Percentiles rank a stretch among this genome's conserved stretches.
Conservation (phyloP, 2,329 filamentous ascomycete species). For the Diaporthe destruens region DNA sequence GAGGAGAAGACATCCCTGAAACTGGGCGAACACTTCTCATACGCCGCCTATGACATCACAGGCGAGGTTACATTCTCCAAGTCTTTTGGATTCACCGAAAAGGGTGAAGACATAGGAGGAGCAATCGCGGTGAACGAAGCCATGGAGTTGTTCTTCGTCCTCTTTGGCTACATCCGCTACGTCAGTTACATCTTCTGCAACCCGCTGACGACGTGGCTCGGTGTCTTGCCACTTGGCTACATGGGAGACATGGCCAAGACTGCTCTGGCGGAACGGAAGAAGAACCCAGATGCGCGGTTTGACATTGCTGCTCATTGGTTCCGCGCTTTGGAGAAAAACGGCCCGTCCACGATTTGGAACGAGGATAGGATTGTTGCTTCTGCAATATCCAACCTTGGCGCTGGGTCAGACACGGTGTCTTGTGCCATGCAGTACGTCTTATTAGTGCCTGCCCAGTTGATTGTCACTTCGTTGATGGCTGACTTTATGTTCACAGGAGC, state of each 20-base stretch:
- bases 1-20: constrained; percentile 40
- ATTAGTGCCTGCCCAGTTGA: neutral
- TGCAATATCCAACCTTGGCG: constrained; percentile 27
- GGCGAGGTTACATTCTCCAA: constrained; percentile 51
- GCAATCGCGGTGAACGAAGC: constrained; percentile 45
- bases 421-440: constrained; percentile 42
- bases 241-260: constrained; percentile 45
- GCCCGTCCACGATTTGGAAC: constrained; percentile 7
- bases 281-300: constrained; percentile 45
- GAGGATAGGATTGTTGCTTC: constrained; percentile 7
- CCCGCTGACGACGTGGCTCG: constrained; percentile 47
- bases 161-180: constrained; percentile 45
- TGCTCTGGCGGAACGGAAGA: constrained; percentile 44
- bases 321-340: constrained; percentile 5
- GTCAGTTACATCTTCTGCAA: constrained; percentile 48
- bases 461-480: neutral
- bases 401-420: constrained; percentile 39
- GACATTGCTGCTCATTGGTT: constrained; percentile 49
- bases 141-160: constrained; percentile 44
- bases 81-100: constrained; percentile 46
- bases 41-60: constrained; percentile 49
- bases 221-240: constrained; percentile 48
- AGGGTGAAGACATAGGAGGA: constrained; percentile 48
- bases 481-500: constrained; percentile 10
- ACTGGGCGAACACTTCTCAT: constrained; percentile 45